A percentile compares a stretch with the other conserved stretches of the same genome.
These are phyloP conservation scores for Boechera stricta DNA, from an alignment of 345 rosid genomes.

Conservation along the genomic window DNA sequence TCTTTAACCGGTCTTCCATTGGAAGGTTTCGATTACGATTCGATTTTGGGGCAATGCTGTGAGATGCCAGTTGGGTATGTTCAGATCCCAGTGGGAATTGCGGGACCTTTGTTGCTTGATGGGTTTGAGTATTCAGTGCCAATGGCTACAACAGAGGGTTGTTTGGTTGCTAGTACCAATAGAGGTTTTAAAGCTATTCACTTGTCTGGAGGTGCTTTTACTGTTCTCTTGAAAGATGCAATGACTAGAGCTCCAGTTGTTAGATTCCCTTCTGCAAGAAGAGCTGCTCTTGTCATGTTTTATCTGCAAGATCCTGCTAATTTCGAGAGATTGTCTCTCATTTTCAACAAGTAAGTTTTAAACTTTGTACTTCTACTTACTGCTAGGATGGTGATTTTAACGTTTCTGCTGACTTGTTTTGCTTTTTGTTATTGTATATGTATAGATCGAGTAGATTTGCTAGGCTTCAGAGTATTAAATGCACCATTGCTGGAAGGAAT, in stretches of 20 bases:
- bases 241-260: slow-evolving; percentile 65
- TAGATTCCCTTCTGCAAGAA: slow-evolving; percentile 47
- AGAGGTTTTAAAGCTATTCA: slow-evolving; percentile 64
- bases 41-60: slow-evolving; percentile 63
- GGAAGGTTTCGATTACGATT: slow-evolving; percentile 56
- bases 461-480: slow-evolving; percentile 50
- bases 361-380: neutral
- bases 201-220: slow-evolving; percentile 52
- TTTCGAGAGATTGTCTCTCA: slow-evolving; percentile 48
- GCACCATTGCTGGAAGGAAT: slow-evolving; percentile 62
- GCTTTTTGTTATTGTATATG: neutral
- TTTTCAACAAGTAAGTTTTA: slow-evolving; percentile 49
- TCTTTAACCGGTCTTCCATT: slow-evolving; percentile 54
- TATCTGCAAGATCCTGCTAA: slow-evolving; percentile 50
- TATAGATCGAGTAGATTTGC: slow-evolving; percentile 68
- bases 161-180: slow-evolving; percentile 63
- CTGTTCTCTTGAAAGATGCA: slow-evolving; percentile 46
- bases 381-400: neutral
- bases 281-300: slow-evolving; percentile 54
- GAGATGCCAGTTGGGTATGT: slow-evolving; percentile 66
- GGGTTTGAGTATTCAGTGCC: slow-evolving; percentile 53
- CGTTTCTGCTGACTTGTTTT: neutral
- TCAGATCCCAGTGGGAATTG: slow-evolving; percentile 69
- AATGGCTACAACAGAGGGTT: slow-evolving; percentile 67
- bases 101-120: slow-evolving; percentile 59